phyloP scores from a whole-genome alignment of 2,329 filamentous ascomycete species.

The Talaromyces sp. region DNA sequence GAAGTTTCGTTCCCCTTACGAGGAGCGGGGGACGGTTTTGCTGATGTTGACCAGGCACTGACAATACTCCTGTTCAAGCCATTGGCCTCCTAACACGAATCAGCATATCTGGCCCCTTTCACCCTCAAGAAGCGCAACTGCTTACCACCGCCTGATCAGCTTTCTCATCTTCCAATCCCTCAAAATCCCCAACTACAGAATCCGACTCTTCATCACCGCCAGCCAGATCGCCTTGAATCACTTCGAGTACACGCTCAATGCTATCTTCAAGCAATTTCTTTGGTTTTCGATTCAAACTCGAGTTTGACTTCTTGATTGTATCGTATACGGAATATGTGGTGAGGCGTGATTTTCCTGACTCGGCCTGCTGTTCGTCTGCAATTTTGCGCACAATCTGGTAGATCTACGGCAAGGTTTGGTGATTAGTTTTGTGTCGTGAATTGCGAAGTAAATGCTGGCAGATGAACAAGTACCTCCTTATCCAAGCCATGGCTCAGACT shows the following conservation, averaged over 20 bases:
- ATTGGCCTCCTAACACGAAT: slow-evolving; percentile 48
- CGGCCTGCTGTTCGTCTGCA: slow-evolving; percentile 60
- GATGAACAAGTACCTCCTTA: slow-evolving; percentile 49
- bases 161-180: slow-evolving; percentile 46
- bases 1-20: slow-evolving; percentile 30
- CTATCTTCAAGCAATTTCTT: slow-evolving; percentile 79
- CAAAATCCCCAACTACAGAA: slow-evolving; percentile 50
- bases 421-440: slow-evolving; percentile 13
- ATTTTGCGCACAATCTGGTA: slow-evolving; percentile 77
- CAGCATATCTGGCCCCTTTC: not conserved
- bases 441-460: not conserved
- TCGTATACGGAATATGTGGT: slow-evolving; percentile 67
- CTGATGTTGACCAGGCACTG: slow-evolving; percentile 51
- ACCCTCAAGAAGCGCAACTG: slow-evolving; percentile 20
- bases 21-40: slow-evolving; percentile 26
- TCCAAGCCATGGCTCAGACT: slow-evolving; percentile 58
- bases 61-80: slow-evolving; percentile 64
- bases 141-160: slow-evolving; percentile 16
- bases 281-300: slow-evolving; percentile 74
- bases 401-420: slow-evolving; percentile 45
- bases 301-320: slow-evolving; percentile 79
- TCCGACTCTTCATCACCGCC: slow-evolving; percentile 54
- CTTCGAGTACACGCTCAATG: slow-evolving; percentile 74
- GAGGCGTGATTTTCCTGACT: slow-evolving; percentile 48
- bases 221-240: slow-evolving; percentile 62